Conservation (phyloP, 83 land plant genomes). For the Picea mariana region DNA sequence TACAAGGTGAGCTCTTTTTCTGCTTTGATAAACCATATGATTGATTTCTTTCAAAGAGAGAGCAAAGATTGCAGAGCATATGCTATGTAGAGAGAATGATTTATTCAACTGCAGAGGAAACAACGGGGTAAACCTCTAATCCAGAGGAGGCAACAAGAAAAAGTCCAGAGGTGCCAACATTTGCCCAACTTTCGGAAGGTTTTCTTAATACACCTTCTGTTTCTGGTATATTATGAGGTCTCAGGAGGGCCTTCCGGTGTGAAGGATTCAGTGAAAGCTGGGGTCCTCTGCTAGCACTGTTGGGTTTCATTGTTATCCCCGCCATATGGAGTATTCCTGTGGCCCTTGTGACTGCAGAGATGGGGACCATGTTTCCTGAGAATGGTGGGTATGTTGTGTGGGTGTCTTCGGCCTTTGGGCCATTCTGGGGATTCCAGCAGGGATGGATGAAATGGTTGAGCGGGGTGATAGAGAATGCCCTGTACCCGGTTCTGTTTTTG, state of each 20-base stretch:
- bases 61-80: no score
- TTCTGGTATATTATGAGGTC: no score
- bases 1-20: no score
- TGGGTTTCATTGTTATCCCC: constrained; percentile 59
- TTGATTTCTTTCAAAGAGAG: no score
- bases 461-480: constrained; percentile 80
- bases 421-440: constrained; percentile 27
- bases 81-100: background rate
- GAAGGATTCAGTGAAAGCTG: constrained; percentile 64
- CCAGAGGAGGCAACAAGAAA: background rate
- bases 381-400: constrained; percentile 83
- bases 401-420: constrained; percentile 7
- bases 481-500: constrained; percentile 74
- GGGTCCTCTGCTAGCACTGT: constrained; percentile 38
- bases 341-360: constrained; percentile 80
- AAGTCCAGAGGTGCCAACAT: background rate
- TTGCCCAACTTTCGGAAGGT: constrained; percentile 19
- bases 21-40: no score
- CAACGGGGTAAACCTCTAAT: background rate
- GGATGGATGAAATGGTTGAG: constrained; percentile 86
- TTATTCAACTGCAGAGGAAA: background rate
- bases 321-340: constrained; percentile 81
- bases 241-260: constrained; percentile 76
- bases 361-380: constrained; percentile 76
- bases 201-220: constrained; percentile 33